Base-by-base conservation (phyloP, 495 filamentous ascomycete species). In the Cercophora samala region DNA sequence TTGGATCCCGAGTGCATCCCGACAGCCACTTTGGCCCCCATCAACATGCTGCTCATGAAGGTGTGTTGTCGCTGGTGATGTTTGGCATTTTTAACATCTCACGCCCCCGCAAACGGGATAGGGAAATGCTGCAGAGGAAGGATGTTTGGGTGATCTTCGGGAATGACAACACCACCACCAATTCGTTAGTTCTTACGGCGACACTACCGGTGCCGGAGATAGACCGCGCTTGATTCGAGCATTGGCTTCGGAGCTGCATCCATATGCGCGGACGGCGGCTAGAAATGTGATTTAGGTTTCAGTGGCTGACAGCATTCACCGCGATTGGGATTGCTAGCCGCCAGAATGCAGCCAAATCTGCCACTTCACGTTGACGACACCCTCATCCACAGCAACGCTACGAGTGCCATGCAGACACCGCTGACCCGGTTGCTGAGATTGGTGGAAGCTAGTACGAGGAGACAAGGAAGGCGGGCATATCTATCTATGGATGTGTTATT, bases 311-410 rank as follows among this genome's bases (percentile, higher is more conserved):
- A 62, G 59, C 18, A 21, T 24, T 15, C 15, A 21, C 5, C 18
- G 25, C 24, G 25, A 73, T 73, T 69, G 72, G 69, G 19, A 21
- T 15, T n/a, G 42, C 58, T 73, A 71, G 72, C 67, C 72, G 72
- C 72, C 67, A 62, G 60, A 64, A 52, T 68, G 72, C 69, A 71
- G 69, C 64, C 60, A 51, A 55, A 60, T 32, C 42, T 66, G 68
- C 60, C 25, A 65, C 58, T 63, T 68, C 62, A 67, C 68, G 22
- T 42, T 46, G 13, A 17, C 5, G 6, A 46, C 37, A 46, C 37
- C 37, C 8, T 9, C 62, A 6, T 26, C 58, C 21, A 3, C n/a
- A 17, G 8, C 29, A 32, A 32, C 29, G 29, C 29, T 32, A 8
- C 29, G 4, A 8, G 29, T 8, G 29, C 29, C 29, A 32, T 32